These are phyloP conservation scores for Penicillium arizonense DNA, from an alignment of 495 filamentous ascomycete genomes.

Conservation along the genomic window DNA sequence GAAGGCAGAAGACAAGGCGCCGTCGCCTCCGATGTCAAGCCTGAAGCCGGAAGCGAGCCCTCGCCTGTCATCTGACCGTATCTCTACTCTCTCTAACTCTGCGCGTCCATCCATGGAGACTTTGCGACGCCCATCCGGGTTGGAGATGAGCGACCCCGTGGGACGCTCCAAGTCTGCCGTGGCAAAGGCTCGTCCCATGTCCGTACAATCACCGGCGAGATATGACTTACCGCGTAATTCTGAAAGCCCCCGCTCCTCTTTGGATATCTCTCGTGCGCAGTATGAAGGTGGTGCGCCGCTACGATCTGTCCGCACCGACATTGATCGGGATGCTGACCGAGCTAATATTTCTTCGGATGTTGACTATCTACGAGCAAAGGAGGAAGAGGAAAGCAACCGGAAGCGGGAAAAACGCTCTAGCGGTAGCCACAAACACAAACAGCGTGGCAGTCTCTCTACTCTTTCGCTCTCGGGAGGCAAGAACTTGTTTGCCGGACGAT, in stretches of 20 bases:
- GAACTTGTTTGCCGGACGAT: constrained; percentile 82
- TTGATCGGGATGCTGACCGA: constrained; percentile 37
- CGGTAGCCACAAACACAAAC: constrained; percentile 64
- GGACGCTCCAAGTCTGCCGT: constrained; percentile 64
- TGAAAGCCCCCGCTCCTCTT: constrained; percentile 45
- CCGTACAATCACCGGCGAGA: constrained; percentile 76
- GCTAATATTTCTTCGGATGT: constrained; percentile 79
- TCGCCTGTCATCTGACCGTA: constrained; percentile 43
- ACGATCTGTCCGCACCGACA: constrained; percentile 36
- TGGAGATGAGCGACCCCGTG: constrained; percentile 58
- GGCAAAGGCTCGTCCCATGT: constrained; percentile 63
- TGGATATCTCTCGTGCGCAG: constrained; percentile 34
- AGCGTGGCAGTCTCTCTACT: constrained; percentile 78
- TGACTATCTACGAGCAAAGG: constrained; percentile 81
- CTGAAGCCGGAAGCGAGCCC: constrained; percentile 47
- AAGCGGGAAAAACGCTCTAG: constrained; percentile 69
- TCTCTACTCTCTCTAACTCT: constrained; percentile 60
- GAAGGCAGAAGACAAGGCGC: constrained; percentile 29
- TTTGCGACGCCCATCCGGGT: constrained; percentile 56
- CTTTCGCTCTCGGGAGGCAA: constrained; percentile 76
- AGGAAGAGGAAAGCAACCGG: constrained; percentile 63
- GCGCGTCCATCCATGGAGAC: constrained; percentile 78
- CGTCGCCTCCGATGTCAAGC: constrained; percentile 31
- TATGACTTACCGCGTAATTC: constrained; percentile 70
- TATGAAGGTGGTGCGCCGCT: constrained; percentile 41